Percentiles rank a stretch among this genome's conserved stretches.
Evolutionary conservation across 805 yeast species (phyloP).

Genomic region (Pichia paraexigua): DNA sequence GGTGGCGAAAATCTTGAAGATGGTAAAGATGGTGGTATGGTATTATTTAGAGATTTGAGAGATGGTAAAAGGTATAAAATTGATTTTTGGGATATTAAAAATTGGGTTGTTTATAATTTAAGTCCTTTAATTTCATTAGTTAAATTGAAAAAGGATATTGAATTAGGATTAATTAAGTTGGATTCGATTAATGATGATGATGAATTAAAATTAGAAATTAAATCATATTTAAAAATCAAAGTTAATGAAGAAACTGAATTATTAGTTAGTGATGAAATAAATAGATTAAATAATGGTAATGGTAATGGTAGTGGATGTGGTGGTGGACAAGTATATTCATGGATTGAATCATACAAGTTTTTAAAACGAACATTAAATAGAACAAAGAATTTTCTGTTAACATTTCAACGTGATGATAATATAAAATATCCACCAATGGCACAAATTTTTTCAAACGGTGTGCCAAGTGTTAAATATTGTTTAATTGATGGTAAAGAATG

Average conservation of each 20-base stretch:
- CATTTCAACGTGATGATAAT: conserved; percentile 44
- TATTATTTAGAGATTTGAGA: conserved; percentile 56
- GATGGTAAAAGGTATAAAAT: conserved; percentile 37
- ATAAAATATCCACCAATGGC: conserved; percentile 73
- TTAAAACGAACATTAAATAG: conserved; percentile 51
- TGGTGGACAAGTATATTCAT: conserved; percentile 4
- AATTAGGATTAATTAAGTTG: not conserved
- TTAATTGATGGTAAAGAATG: conserved; percentile 54
- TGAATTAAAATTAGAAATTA: not conserved
- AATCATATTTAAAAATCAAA: conserved; percentile 3
- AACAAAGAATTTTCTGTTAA: conserved; percentile 49
- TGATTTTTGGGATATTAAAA: conserved; percentile 77
- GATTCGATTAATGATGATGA: not conserved
- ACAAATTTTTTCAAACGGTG: conserved; percentile 68
- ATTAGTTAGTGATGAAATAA: conserved; percentile 7
- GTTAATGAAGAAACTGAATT: conserved; percentile 3
- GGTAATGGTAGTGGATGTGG: conserved; percentile 4
- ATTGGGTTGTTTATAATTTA: conserved; percentile 70
- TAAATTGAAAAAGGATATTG: conserved; percentile 13
- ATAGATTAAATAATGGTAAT: not conserved
- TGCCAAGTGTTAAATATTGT: conserved; percentile 82
- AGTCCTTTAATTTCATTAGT: conserved; percentile 58
- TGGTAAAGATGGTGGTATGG: conserved; percentile 37
- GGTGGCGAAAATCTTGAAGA: conserved; percentile 8
- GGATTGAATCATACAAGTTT: conserved; percentile 37